Evolutionary conservation across 129 eudicot genomes (phyloP).

Genomic region (sunflower (Helianthus annuus)): DNA sequence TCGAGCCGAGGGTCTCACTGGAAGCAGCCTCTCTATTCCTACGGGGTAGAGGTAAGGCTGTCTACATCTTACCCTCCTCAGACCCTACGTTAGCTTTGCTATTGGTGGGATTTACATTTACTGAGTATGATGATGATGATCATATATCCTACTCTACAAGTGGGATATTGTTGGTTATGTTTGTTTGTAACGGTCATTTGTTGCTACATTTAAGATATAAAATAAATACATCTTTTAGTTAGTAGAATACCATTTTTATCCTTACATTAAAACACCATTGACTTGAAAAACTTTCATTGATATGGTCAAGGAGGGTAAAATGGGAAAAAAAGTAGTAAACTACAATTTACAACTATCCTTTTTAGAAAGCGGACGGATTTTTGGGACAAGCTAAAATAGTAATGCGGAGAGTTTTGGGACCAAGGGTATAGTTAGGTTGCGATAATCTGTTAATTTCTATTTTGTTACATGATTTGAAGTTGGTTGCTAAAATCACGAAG

Average conservation of each 20-base stretch:
- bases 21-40: too few species aligned
- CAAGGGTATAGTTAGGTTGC: neutral
- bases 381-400: neutral
- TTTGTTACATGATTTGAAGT: neutral
- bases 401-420: neutral
- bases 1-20: too few species aligned
- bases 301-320: neutral
- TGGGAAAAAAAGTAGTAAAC: slow-evolving; percentile 1
- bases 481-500: neutral
- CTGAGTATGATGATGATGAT: too few species aligned
- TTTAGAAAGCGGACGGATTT: neutral
- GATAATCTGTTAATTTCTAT: neutral
- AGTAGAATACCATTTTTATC: neutral
- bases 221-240: neutral
- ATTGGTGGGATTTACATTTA: too few species aligned
- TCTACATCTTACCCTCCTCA: too few species aligned
- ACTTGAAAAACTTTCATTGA: neutral
- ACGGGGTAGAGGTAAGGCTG: too few species aligned
- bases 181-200: neutral
- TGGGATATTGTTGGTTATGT: too few species aligned
- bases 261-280: neutral
- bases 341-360: neutral
- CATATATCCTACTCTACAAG: too few species aligned
- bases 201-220: neutral
- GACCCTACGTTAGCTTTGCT: too few species aligned